Evolutionary conservation across 371 early-diverging fungal genomes (phyloP).

Genomic region (Apophysomyces ossiformis): DNA sequence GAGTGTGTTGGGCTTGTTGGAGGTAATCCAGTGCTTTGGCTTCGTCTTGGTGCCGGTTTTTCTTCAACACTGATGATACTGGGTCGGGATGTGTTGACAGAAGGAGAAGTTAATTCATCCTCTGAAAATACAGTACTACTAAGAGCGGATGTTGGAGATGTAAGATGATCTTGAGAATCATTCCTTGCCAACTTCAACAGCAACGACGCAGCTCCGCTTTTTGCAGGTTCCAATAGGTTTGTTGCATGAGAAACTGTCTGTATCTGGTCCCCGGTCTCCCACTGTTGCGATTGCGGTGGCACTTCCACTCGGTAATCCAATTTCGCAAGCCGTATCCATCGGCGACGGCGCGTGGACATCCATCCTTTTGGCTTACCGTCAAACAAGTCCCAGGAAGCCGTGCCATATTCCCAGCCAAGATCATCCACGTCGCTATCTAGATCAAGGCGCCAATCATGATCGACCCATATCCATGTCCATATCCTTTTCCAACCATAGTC

Average conservation of each 20-base stretch:
- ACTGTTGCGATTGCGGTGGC: not conserved
- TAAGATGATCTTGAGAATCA: not conserved
- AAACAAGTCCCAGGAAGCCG: conserved; percentile 23
- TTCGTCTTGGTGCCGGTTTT: not conserved
- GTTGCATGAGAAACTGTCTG: too few species aligned
- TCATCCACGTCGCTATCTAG: conserved; percentile 14
- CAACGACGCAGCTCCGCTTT: not conserved
- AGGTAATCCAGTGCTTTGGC: not conserved
- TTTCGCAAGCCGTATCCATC: conserved; percentile 24
- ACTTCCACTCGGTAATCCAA: conserved; percentile 7
- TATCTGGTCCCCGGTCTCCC: not conserved
- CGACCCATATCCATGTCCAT: conserved; percentile 25
- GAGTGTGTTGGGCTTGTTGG: not conserved
- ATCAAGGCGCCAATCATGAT: conserved; percentile 22
- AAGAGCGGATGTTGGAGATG: not conserved
- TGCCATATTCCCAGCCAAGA: conserved; percentile 29
- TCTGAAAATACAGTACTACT: not conserved
- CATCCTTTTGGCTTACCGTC: conserved; percentile 20
- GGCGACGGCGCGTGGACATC: conserved; percentile 26
- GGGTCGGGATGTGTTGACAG: not conserved
- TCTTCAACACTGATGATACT: not conserved
- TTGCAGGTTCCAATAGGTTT: not conserved
- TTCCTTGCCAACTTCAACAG: not conserved
- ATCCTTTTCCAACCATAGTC: conserved; percentile 4
- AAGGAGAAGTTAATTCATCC: not conserved